Conservation (phyloP, 768 basidiomycete genomes). For the Rhodotorula kratochvilovae region DNA sequence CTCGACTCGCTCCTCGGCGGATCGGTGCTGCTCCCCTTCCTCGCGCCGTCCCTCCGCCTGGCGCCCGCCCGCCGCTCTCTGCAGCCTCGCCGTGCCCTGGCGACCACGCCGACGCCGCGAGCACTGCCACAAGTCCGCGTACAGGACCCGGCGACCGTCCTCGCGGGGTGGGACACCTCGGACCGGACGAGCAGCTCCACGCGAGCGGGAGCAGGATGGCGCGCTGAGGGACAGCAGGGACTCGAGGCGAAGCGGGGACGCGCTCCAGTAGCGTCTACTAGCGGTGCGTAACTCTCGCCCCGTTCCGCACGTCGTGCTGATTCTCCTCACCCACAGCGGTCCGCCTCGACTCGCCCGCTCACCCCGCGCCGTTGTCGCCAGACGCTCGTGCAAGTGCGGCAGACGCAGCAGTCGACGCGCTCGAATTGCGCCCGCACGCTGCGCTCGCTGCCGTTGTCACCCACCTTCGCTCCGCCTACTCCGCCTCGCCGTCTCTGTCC, state of each 20-base stretch:
- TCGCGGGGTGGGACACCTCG: not conserved
- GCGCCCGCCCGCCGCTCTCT: not conserved
- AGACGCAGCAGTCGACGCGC: not conserved
- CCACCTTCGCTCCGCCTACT: not conserved
- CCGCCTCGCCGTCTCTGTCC: not conserved
- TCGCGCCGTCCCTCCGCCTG: not conserved
- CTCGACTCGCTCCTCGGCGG: not conserved
- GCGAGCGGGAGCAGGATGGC: not conserved
- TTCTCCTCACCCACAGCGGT: slow-evolving; percentile 3
- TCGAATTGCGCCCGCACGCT: not conserved
- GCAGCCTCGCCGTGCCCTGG: not conserved
- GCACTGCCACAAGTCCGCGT: not conserved
- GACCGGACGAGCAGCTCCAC: not conserved
- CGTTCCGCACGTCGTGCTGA: not conserved
- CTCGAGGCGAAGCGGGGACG: too few species aligned
- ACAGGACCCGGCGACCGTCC: not conserved
- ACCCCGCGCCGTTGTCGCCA: not conserved
- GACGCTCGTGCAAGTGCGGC: not conserved
- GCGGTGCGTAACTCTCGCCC: not conserved
- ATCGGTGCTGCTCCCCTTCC: not conserved
- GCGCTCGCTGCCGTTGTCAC: not conserved
- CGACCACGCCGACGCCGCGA: not conserved
- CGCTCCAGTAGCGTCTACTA: slow-evolving; percentile 13
- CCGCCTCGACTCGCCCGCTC: slow-evolving; percentile 9
- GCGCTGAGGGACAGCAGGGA: not conserved